These are phyloP conservation scores for Saksenaea oblongispora DNA, from an alignment of 371 early-diverging fungal species.

Conservation along the genomic window DNA sequence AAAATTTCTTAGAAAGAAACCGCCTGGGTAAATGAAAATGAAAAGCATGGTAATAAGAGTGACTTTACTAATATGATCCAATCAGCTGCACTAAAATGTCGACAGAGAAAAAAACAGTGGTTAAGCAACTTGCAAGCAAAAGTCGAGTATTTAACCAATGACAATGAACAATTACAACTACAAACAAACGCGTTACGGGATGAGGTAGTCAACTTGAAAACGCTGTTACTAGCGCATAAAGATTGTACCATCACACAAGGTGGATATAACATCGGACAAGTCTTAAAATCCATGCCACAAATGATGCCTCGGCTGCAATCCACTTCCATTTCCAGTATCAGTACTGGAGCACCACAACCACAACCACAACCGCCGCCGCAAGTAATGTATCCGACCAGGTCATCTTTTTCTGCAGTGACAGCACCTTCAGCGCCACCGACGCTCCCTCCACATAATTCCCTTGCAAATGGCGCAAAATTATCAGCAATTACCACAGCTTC, in stretches of 20 bases:
- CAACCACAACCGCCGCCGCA: no score
- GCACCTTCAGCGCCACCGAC: not conserved
- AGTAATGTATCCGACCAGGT: not conserved
- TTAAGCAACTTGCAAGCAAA: constrained; percentile 74
- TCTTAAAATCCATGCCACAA: not conserved
- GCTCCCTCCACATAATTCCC: not conserved
- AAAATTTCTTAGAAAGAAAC: constrained; percentile 84
- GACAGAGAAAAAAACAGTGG: constrained; percentile 90
- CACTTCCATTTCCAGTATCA: not conserved
- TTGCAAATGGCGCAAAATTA: not conserved
- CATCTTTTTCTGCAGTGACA: not conserved
- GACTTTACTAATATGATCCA: not conserved
- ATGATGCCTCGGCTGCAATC: not conserved
- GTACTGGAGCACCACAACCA: not conserved
- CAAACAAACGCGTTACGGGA: constrained; percentile 72
- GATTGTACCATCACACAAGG: constrained; percentile 73
- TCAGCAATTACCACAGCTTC: not conserved
- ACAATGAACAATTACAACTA: constrained; percentile 71
- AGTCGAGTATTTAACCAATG: constrained; percentile 68
- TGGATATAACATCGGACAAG: constrained; percentile 37
- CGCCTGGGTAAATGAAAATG: constrained; percentile 61
- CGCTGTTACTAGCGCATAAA: constrained; percentile 74
- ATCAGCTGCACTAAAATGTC: constrained; percentile 83
- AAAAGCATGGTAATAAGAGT: not conserved
- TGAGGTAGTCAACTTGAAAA: constrained; percentile 73